phyloP scores from a whole-genome alignment of 2,329 filamentous ascomycete genomes.

The Talaromyces sp. region DNA sequence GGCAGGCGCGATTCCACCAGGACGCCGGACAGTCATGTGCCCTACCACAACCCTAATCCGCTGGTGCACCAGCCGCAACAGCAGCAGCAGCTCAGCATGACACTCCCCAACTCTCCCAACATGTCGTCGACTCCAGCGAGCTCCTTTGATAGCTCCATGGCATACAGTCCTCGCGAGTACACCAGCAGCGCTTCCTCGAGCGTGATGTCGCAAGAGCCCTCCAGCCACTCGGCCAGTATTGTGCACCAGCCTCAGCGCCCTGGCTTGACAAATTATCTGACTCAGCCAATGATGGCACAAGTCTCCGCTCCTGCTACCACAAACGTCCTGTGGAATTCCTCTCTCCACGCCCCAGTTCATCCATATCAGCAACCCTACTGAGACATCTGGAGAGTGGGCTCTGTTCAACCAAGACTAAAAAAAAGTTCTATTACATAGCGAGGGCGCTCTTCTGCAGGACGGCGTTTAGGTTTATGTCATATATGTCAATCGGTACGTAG shows the following conservation, averaged over 20 bases:
- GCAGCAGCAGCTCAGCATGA: neutral
- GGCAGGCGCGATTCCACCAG: conserved; percentile 5
- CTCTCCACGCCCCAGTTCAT: conserved; percentile 5
- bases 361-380: conserved; percentile 11
- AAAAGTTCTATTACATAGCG: neutral
- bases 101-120: conserved; percentile 1
- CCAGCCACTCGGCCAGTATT: conserved; percentile 1
- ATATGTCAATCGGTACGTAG: too few relatives aligned
- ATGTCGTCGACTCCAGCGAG: conserved; percentile 7
- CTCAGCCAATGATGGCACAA: conserved; percentile 5
- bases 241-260: conserved; percentile 1
- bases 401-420: neutral
- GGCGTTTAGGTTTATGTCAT: neutral
- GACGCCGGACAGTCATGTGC: conserved; percentile 1
- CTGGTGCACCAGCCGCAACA: neutral
- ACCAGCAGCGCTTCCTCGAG: conserved; percentile 9
- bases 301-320: conserved; percentile 2
- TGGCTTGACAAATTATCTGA: conserved; percentile 4
- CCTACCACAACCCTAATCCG: conserved; percentile 6
- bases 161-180: conserved; percentile 10
- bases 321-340: conserved; percentile 4
- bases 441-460: neutral
- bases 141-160: conserved; percentile 10
- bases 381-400: neutral
- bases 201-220: conserved; percentile 11